Percentiles rank a stretch among this genome's conserved stretches.
These are phyloP conservation scores for Chlorella vulgaris DNA, from an alignment of 139 green algal species.

Conservation along the genomic window DNA sequence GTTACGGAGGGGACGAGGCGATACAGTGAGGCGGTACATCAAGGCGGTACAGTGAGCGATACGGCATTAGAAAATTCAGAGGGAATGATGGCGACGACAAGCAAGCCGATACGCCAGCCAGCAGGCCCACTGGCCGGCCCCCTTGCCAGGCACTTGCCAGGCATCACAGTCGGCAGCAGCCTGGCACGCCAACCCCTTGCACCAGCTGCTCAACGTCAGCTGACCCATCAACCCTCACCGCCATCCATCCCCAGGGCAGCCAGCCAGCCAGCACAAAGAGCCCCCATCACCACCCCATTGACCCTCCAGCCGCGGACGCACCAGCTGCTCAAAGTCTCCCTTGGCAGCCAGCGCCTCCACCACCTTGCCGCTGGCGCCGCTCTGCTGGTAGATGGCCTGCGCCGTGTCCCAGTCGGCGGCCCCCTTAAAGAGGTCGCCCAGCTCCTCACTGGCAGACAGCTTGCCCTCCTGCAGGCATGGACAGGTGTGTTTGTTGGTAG, in stretches of 20 bases:
- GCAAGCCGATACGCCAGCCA: too few species aligned
- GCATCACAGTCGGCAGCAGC: too few species aligned
- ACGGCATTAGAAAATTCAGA: too few species aligned
- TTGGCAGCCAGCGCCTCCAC: constrained; percentile 87
- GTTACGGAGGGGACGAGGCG: neutral
- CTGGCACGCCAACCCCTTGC: too few species aligned
- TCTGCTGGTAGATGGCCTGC: constrained; percentile 88
- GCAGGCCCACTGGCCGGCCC: too few species aligned
- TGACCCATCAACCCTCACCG: too few species aligned
- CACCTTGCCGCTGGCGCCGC: constrained; percentile 76
- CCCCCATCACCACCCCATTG: too few species aligned
- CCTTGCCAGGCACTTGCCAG: too few species aligned
- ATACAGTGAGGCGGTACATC: neutral
- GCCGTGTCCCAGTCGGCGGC: constrained; percentile 90
- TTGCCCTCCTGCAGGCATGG: constrained; percentile 72
- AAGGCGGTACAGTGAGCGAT: neutral
- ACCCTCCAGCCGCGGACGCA: neutral
- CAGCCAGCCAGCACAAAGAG: too few species aligned
- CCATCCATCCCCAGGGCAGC: too few species aligned
- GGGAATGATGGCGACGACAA: too few species aligned
- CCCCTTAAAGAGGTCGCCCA: constrained; percentile 92
- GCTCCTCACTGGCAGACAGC: constrained; percentile 92
- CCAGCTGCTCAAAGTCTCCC: constrained; percentile 93
- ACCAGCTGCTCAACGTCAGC: too few species aligned
- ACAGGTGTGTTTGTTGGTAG: neutral